Conservation (phyloP, 2,329 filamentous ascomycete species). For the Polychaeton citri region DNA sequence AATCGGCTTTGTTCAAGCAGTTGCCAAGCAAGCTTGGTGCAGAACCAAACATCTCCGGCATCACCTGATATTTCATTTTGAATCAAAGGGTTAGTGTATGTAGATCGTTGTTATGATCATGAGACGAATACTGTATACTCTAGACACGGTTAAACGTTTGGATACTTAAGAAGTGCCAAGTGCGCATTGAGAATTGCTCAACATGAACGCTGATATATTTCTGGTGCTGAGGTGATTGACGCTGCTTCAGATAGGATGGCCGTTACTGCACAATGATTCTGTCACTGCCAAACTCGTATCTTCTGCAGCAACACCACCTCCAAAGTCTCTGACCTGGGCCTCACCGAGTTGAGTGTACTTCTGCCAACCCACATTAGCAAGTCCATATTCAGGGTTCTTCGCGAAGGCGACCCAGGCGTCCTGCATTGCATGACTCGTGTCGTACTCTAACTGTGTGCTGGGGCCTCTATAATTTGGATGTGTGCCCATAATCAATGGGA, state of each 20-base stretch:
- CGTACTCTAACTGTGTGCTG: constrained; percentile 11
- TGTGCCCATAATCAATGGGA: constrained; percentile 28
- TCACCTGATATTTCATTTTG: background rate
- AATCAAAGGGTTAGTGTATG: background rate
- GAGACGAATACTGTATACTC: too few relatives aligned
- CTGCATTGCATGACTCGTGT: constrained; percentile 18
- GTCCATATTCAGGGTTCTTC: constrained; percentile 16
- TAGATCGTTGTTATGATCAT: background rate
- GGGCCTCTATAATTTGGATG: constrained; percentile 16
- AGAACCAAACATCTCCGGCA: background rate
- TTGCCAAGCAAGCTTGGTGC: background rate
- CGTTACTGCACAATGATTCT: constrained; percentile 13
- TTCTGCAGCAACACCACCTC: constrained; percentile 14
- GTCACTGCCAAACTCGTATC: constrained; percentile 12
- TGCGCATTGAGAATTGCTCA: too few relatives aligned
- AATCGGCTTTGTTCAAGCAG: background rate
- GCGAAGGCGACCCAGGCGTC: constrained; percentile 23
- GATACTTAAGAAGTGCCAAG: too few relatives aligned
- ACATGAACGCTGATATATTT: too few relatives aligned
- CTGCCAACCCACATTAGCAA: constrained; percentile 11
- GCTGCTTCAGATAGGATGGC: background rate
- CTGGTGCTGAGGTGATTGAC: too few relatives aligned
- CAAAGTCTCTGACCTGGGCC: constrained; percentile 13
- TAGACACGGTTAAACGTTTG: too few relatives aligned
- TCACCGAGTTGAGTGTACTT: constrained; percentile 10